Conservation (phyloP, 2,329 filamentous ascomycete species). For the Aschersonia sp. region DNA sequence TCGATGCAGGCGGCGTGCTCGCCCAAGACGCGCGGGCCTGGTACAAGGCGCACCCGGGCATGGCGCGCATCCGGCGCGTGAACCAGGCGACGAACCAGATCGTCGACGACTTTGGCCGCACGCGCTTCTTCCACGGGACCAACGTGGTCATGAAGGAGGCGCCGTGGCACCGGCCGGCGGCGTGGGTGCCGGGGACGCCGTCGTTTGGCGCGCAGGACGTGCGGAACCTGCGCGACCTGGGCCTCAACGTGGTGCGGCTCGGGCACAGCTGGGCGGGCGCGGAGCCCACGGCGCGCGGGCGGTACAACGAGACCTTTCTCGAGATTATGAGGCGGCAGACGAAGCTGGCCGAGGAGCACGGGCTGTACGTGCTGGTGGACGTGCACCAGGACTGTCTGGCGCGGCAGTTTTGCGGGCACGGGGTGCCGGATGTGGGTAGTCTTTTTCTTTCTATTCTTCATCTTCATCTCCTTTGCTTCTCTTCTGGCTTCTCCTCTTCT, state of each 20-base stretch:
- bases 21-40: conserved; percentile 4
- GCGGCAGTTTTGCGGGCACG: conserved; percentile 7
- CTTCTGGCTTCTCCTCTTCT: not conserved
- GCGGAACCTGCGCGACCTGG: conserved; percentile 6
- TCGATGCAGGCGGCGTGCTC: too few relatives aligned
- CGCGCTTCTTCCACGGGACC: conserved; percentile 8
- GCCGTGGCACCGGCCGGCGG: conserved; percentile 7
- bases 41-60: conserved; percentile 7
- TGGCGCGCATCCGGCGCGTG: conserved; percentile 5
- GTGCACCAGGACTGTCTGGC: conserved; percentile 8
- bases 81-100: conserved; percentile 8
- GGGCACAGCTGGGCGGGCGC: conserved; percentile 8
- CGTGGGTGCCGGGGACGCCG: conserved; percentile 6
- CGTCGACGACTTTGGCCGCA: conserved; percentile 7
- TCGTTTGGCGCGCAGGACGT: conserved; percentile 8
- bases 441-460: too few relatives aligned
- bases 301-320: conserved; percentile 8
- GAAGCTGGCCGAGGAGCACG: conserved; percentile 7
- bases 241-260: conserved; percentile 7
- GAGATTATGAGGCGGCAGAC: conserved; percentile 8
- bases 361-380: conserved; percentile 8
- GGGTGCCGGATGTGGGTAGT: conserved; percentile 8
- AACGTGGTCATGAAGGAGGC: conserved; percentile 9
- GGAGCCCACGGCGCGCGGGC: conserved; percentile 6
- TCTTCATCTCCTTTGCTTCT: not conserved